Percentiles rank a stretch among this genome's conserved stretches.
Conservation (phyloP, 371 early-diverging fungal genomes). For the Mortierella sp. region DNA sequence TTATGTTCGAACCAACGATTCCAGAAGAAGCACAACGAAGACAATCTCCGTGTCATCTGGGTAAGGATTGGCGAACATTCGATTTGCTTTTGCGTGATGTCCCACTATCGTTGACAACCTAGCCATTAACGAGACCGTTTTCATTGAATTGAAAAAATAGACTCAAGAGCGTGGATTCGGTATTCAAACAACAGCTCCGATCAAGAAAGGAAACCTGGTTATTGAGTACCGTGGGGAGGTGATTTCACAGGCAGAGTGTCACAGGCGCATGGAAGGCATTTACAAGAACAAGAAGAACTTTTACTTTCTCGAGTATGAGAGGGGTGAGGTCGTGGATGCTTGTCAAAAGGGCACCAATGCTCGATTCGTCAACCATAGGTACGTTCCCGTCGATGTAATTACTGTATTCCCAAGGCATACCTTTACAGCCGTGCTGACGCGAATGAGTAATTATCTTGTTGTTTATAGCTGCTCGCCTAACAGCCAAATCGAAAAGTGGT, state of each 20-base stretch:
- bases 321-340: constrained; percentile 87
- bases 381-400: not conserved
- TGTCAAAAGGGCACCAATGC: constrained; percentile 82
- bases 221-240: constrained; percentile 94
- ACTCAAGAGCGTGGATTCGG: constrained; percentile 84
- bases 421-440: not conserved
- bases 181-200: constrained; percentile 72
- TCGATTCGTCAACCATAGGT: constrained; percentile 81
- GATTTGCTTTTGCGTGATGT: not conserved
- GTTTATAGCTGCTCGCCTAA: constrained; percentile 86
- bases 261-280: constrained; percentile 80
- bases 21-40: constrained; percentile 68
- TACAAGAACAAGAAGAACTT: constrained; percentile 79
- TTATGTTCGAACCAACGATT: constrained; percentile 85
- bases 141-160: constrained; percentile 43
- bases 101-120: not conserved
- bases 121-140: not conserved
- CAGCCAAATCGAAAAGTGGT: constrained; percentile 94
- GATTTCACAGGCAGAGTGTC: constrained; percentile 76
- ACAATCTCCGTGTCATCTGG: constrained; percentile 75
- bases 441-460: not conserved
- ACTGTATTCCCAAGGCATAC: not conserved
- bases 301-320: constrained; percentile 86
- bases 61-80: constrained; percentile 55
- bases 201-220: constrained; percentile 77